A percentile compares a stretch with the other conserved stretches of the same genome.
Evolutionary conservation across 768 basidiomycete genomes (phyloP).

Genomic region (Phanerochaete carnosa): DNA sequence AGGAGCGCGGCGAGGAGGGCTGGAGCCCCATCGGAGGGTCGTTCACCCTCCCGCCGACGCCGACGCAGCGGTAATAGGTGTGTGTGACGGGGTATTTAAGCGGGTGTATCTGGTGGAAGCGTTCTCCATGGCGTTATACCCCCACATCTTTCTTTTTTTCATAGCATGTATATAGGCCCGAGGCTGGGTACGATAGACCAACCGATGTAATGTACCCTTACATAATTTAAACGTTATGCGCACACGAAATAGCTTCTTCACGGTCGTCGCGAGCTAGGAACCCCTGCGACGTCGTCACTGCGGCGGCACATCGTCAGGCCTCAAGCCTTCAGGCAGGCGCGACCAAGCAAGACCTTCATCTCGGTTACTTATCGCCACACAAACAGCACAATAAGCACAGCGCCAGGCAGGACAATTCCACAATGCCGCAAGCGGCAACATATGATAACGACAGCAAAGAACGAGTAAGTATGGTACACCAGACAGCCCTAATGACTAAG

Average conservation of each 20-base stretch:
- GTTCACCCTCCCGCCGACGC: constrained; percentile 49
- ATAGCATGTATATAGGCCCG: neutral
- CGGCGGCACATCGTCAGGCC: no score
- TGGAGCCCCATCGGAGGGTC: constrained; percentile 71
- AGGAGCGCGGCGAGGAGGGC: constrained; percentile 77
- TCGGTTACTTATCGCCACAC: no score
- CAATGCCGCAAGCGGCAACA: neutral
- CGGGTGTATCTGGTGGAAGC: neutral
- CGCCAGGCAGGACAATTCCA: no score
- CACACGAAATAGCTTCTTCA: no score
- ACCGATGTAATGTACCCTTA: neutral
- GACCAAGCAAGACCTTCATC: no score
- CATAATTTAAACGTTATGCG: no score
- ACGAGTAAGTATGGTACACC: neutral
- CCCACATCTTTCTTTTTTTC: no score
- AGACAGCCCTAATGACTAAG: neutral
- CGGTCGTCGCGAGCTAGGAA: no score
- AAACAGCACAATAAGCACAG: no score
- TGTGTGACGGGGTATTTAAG: neutral
- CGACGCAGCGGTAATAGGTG: constrained; percentile 11
- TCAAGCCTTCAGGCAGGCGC: no score
- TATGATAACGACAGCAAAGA: neutral
- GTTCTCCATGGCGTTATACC: neutral
- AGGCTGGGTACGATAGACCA: neutral
- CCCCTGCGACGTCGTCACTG: no score